Evolutionary conservation across 176 grass and related monocot genomes (phyloP), one percentile per base, ranked within the genome.

Genomic region (Tuctoria greenei): DNA sequence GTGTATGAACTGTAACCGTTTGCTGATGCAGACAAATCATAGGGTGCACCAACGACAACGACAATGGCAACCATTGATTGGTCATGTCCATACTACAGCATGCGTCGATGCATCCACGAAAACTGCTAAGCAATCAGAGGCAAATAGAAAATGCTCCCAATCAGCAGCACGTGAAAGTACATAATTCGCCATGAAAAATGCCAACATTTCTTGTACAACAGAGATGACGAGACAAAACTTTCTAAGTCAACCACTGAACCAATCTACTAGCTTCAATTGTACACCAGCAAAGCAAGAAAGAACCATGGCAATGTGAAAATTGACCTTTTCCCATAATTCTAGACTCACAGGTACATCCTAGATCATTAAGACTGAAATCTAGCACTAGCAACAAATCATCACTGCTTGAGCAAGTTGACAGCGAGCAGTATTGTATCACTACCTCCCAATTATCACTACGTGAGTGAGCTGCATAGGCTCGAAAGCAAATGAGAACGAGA

Each of bases 291-390:
- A 57, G 14, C 16, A 18, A 67, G 25, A 78, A 4, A 45, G 16
- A 58, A 0, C 17, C 1, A 20, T 12, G 10, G 15, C 27, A 23
- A 15, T 15, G 39, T 10, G 0, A 41, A 67, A 66, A 47, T 28
- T 7, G 18, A 16, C 7, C 2, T 51, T 11, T 63, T 63, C 36
- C 24, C 6, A 12, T 46, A 14, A 59, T 44, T 71, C 1, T 60
- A 50, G 26, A 28, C 21, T 25, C 18, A 18, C 2, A 17, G 35
- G n/a, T n/a, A n/a, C n/a, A n/a, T n/a, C n/a, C n/a, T 54, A 43
- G 24, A 79, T n/a, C 7, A 83, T 66, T 26, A 62, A 2, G 42
- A 31, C 24, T 49, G 49, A 57, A 42, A 86, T 63, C 26, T 4
- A 67, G 49, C 51, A 43, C 62, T 68, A 28, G 13, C 17, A 20